phyloP scores from a whole-genome alignment of 306 rosid genomes.

The Gillenia trifoliata region DNA sequence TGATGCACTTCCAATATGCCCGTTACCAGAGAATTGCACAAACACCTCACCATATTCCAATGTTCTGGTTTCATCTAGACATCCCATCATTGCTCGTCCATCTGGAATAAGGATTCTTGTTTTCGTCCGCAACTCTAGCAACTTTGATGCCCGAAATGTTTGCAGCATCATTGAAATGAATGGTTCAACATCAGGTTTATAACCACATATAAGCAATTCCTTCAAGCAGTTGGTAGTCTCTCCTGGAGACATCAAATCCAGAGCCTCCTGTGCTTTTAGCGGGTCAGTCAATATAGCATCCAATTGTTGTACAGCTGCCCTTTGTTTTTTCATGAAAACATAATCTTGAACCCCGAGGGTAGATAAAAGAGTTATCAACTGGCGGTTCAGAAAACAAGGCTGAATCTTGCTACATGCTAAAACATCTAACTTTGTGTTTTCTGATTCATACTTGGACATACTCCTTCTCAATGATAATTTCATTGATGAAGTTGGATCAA shows the following conservation, averaged over 20 bases:
- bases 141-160: conserved; percentile 67
- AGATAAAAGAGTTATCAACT: conserved; percentile 69
- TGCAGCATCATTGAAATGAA: conserved; percentile 85
- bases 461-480: conserved; percentile 74
- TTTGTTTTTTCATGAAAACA: conserved; percentile 62
- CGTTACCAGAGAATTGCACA: conserved; percentile 44
- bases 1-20: conserved; percentile 14
- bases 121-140: conserved; percentile 59
- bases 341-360: conserved; percentile 62
- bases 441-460: conserved; percentile 68
- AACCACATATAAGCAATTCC: conserved; percentile 74
- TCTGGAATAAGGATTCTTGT: conserved; percentile 60
- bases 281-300: conserved; percentile 59
- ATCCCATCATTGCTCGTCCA: conserved; percentile 94
- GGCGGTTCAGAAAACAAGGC: conserved; percentile 75
- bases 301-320: conserved; percentile 50
- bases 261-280: conserved; percentile 59
- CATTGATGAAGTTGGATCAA: conserved; percentile 57
- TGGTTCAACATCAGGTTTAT: conserved; percentile 72
- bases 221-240: conserved; percentile 66
- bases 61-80: conserved; percentile 79
- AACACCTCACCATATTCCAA: conserved; percentile 81
- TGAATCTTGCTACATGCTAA: conserved; percentile 62
- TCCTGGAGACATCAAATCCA: conserved; percentile 72
- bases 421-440: conserved; percentile 60